Conservation (phyloP, 176 grass and related monocot genomes). For the Melocanna baccifera region DNA sequence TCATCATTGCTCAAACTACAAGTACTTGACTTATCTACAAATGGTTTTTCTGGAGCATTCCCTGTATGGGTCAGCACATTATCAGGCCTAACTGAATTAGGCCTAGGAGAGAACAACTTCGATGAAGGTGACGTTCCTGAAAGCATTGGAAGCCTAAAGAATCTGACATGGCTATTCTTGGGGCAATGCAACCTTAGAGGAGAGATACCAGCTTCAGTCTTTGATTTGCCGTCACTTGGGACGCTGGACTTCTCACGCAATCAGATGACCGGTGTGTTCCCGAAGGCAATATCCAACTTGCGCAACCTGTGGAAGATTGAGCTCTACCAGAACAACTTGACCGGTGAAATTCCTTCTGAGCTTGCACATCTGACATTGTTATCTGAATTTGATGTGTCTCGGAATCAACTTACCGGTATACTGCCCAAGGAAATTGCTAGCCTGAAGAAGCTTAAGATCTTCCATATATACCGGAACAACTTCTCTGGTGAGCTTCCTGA, state of each 20-base stretch:
- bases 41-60: slow-evolving; percentile 63
- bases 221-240: slow-evolving; percentile 56
- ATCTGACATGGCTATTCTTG: slow-evolving; percentile 83
- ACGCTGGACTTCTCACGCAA: slow-evolving; percentile 91
- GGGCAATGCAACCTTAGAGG: slow-evolving; percentile 80
- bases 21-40: slow-evolving; percentile 87
- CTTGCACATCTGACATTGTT: slow-evolving; percentile 57
- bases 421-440: slow-evolving; percentile 54
- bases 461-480: slow-evolving; percentile 80
- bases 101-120: slow-evolving; percentile 83
- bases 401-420: slow-evolving; percentile 67
- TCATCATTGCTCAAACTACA: slow-evolving; percentile 56
- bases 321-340: slow-evolving; percentile 91
- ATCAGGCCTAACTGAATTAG: slow-evolving; percentile 49
- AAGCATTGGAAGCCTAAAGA: slow-evolving; percentile 76
- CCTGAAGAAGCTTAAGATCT: slow-evolving; percentile 70
- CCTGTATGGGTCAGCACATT: slow-evolving; percentile 65
- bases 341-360: slow-evolving; percentile 79
- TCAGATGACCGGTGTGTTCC: slow-evolving; percentile 68
- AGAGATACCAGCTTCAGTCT: slow-evolving; percentile 65
- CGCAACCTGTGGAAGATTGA: slow-evolving; percentile 87
- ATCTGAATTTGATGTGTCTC: slow-evolving; percentile 91
- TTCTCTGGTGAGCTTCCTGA: slow-evolving; percentile 79
- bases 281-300: slow-evolving; percentile 69
- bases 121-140: slow-evolving; percentile 58